Conservation (phyloP, 2,329 filamentous ascomycete genomes). For the Chaetomiaceae sp. region DNA sequence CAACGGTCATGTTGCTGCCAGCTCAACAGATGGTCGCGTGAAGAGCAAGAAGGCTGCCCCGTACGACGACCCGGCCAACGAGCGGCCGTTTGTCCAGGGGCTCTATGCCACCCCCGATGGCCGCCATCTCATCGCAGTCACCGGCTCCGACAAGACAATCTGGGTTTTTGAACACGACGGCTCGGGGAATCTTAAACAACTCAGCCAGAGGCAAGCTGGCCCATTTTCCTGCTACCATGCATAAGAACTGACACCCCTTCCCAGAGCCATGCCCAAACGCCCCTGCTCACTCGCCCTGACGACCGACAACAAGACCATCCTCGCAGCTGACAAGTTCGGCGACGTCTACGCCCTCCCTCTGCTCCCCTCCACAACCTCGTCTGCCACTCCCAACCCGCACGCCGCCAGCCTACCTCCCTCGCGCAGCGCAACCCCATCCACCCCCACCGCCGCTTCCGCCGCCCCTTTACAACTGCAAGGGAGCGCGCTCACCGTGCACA, state of each 20-base stretch:
- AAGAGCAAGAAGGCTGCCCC: conserved; percentile 32
- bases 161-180: conserved; percentile 69
- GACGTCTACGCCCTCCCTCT: conserved; percentile 89
- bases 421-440: conserved; percentile 21
- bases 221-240: neutral
- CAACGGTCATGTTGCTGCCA: conserved; percentile 19
- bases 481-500: conserved; percentile 57
- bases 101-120: conserved; percentile 59
- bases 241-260: conserved; percentile 4
- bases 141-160: conserved; percentile 85
- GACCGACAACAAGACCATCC: conserved; percentile 62
- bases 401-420: conserved; percentile 3
- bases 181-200: conserved; percentile 54
- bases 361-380: conserved; percentile 31
- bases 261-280: conserved; percentile 79
- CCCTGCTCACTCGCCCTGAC: conserved; percentile 71
- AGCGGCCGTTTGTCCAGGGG: conserved; percentile 61
- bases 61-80: conserved; percentile 34
- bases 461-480: conserved; percentile 43
- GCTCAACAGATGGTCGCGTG: conserved; percentile 28
- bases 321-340: conserved; percentile 91
- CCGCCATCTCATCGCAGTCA: conserved; percentile 67
- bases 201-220: conserved; percentile 61
- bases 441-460: conserved; percentile 28
- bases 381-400: conserved; percentile 8